A percentile compares a stretch with the other conserved stretches of the same genome.
phyloP scores from a whole-genome alignment of 2,329 filamentous ascomycete species.

The Torrubiella hemipterigena region DNA sequence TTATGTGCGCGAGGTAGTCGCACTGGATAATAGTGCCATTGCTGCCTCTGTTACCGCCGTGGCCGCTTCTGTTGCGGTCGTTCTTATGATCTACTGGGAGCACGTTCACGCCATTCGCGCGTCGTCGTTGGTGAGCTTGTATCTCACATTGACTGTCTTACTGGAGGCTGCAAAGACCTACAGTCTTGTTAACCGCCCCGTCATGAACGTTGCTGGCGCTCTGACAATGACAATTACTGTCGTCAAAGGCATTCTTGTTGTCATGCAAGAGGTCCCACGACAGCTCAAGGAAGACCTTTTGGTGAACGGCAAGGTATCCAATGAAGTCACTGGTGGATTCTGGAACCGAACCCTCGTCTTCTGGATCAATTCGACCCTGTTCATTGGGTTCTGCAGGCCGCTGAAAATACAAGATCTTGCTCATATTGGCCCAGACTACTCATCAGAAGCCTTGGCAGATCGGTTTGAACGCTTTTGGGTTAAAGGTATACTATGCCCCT shows the following conservation, averaged over 20 bases:
- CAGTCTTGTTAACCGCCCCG: background rate
- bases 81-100: background rate
- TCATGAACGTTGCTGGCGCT: background rate
- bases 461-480: background rate
- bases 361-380: background rate
- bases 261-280: background rate
- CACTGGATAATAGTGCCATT: background rate
- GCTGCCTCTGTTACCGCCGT: background rate
- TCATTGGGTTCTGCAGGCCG: background rate
- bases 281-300: too few species aligned
- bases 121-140: background rate
- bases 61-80: background rate
- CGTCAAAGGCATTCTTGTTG: background rate
- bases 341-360: background rate
- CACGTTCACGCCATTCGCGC: background rate
- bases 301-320: too few species aligned
- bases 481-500: too few species aligned
- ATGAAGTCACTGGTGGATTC: background rate
- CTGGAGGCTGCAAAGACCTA: background rate
- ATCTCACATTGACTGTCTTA: background rate
- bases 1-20: background rate
- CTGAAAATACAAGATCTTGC: background rate
- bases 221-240: background rate
- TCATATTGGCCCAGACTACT: background rate
- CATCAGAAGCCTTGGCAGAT: background rate